Percentiles rank a stretch among this genome's conserved stretches.
Conservation (phyloP, 192 early-diverging fungal species). For the Coemansia erecta region DNA sequence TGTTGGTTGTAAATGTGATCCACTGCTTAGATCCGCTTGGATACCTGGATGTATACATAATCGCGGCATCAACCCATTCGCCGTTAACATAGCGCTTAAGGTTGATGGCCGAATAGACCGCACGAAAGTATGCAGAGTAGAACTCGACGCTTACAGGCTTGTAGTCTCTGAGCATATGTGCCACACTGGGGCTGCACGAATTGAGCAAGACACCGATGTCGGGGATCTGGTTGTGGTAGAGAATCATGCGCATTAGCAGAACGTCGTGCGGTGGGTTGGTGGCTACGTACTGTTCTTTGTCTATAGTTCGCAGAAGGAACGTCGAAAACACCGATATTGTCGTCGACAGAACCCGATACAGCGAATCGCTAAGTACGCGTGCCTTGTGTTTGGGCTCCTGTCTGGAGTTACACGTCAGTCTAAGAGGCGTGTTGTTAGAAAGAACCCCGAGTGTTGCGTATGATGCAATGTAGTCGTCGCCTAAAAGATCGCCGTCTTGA, state of each 20-base stretch:
- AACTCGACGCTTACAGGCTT: conserved; percentile 27
- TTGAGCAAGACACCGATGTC: conserved; percentile 20
- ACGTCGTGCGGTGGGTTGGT: conserved; percentile 18
- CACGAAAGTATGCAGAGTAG: conserved; percentile 23
- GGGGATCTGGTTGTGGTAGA: conserved; percentile 14
- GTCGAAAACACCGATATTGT: conserved; percentile 31
- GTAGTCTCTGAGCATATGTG: conserved; percentile 18
- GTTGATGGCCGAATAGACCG: conserved; percentile 36
- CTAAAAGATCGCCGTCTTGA: background rate
- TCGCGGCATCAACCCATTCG: conserved; percentile 19
- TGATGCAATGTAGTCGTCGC: conserved; percentile 4
- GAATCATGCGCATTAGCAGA: conserved; percentile 13
- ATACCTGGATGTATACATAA: conserved; percentile 25
- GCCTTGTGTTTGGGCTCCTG: conserved; percentile 10
- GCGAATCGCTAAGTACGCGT: conserved; percentile 23
- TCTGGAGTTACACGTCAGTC: background rate
- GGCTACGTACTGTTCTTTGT: conserved; percentile 14
- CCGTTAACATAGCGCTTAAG: conserved; percentile 24
- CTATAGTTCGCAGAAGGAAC: conserved; percentile 24
- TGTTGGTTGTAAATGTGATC: conserved; percentile 20
- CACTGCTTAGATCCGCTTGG: conserved; percentile 39
- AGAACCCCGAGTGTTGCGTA: conserved; percentile 7
- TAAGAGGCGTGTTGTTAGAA: background rate
- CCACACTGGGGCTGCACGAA: conserved; percentile 10
- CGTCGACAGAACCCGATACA: conserved; percentile 39